phyloP scores from a whole-genome alignment of 352 stramenopile genomes.

The Globisporangium nodosum region DNA sequence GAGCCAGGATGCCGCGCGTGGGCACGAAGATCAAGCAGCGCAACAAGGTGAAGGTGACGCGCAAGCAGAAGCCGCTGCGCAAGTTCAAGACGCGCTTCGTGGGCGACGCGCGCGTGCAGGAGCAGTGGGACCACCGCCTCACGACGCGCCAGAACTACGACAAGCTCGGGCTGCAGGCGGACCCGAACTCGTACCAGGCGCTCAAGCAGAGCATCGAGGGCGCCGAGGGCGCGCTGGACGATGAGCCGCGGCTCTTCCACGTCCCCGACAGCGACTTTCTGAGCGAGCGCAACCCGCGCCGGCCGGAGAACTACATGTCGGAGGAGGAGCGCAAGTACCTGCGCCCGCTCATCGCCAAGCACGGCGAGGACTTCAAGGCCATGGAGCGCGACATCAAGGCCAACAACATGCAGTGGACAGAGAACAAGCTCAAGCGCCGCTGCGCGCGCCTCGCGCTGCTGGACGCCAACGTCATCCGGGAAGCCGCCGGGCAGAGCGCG shows the following conservation, averaged over 20 bases:
- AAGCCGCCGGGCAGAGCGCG: conserved; percentile 16
- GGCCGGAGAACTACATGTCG: conserved; percentile 71
- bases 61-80: conserved; percentile 66
- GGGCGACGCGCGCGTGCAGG: conserved; percentile 60
- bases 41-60: conserved; percentile 56
- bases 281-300: conserved; percentile 65
- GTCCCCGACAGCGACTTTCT: conserved; percentile 79
- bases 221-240: conserved; percentile 49
- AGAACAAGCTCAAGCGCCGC: conserved; percentile 57
- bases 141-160: conserved; percentile 81
- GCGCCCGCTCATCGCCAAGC: conserved; percentile 60
- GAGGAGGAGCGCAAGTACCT: conserved; percentile 76
- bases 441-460: conserved; percentile 70
- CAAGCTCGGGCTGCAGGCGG: conserved; percentile 53
- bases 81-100: conserved; percentile 76
- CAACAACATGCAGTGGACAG: conserved; percentile 84
- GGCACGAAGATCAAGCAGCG: conserved; percentile 62
- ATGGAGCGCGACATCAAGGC: conserved; percentile 82
- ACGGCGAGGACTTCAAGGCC: conserved; percentile 66
- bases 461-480: conserved; percentile 67
- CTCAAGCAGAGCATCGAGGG: conserved; percentile 39
- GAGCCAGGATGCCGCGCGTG: conserved; percentile 28
- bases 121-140: conserved; percentile 74
- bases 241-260: conserved; percentile 55
- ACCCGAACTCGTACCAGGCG: conserved; percentile 58